Evolutionary conservation across 306 rosid genomes (phyloP).

Genomic region (Vicia faba): DNA sequence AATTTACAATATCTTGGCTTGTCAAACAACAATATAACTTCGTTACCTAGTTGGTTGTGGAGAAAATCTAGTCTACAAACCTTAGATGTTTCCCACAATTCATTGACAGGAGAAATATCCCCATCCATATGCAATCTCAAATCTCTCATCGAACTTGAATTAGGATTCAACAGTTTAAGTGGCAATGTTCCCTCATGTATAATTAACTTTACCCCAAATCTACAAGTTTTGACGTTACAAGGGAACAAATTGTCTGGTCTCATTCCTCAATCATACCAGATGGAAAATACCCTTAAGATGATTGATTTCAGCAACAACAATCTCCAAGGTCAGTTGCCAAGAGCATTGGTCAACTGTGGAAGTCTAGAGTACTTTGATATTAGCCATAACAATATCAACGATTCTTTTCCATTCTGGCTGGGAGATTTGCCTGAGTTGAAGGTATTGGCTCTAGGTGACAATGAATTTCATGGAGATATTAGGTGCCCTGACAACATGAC

Average conservation of each 20-base stretch:
- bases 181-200: conserved; percentile 37
- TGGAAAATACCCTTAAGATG: not conserved
- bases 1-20: not conserved
- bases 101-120: conserved; percentile 26
- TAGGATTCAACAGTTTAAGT: conserved; percentile 29
- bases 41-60: conserved; percentile 35
- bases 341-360: conserved; percentile 22
- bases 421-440: conserved; percentile 39
- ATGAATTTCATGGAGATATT: conserved; percentile 25
- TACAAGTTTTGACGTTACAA: not conserved
- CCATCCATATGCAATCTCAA: conserved; percentile 33
- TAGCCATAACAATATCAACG: conserved; percentile 24
- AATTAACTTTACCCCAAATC: conserved; percentile 13
- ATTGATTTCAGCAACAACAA: conserved; percentile 23
- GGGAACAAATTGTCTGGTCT: conserved; percentile 20
- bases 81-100: not conserved
- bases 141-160: conserved; percentile 15
- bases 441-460: conserved; percentile 5
- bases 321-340: conserved; percentile 48
- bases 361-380: conserved; percentile 33
- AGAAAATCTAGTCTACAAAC: not conserved
- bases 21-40: not conserved
- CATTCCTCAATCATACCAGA: conserved; percentile 28
- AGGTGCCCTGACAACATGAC: not conserved
- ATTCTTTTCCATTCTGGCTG: not conserved